Evolutionary conservation across 2,329 filamentous ascomycete genomes (phyloP).

Genomic region (Beauveria caledonica): DNA sequence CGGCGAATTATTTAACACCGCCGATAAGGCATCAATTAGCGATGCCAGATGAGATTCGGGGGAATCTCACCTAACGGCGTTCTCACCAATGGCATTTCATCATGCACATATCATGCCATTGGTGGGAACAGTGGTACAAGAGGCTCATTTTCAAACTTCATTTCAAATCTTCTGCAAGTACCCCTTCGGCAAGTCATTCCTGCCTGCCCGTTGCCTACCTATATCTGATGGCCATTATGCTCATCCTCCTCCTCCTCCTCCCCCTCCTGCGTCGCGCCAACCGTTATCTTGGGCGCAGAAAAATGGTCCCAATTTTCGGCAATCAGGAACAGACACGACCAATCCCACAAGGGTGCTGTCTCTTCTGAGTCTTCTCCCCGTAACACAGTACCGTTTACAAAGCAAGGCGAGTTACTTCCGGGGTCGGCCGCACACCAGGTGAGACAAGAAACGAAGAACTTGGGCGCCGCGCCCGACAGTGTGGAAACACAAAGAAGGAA

Average conservation of each 20-base stretch:
- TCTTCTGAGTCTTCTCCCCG: not conserved
- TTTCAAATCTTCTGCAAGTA: not conserved
- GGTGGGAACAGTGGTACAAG: not conserved
- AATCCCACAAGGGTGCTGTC: not conserved
- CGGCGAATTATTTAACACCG: not conserved
- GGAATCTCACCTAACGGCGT: not conserved
- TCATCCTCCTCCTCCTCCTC: not conserved
- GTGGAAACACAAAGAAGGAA: not conserved
- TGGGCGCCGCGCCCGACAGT: not conserved
- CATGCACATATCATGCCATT: not conserved
- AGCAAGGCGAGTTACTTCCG: no score
- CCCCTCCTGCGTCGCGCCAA: not conserved
- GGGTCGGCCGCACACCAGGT: not conserved
- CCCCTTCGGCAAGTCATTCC: not conserved
- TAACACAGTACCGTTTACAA: not conserved
- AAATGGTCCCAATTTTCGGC: not conserved
- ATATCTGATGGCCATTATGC: not conserved
- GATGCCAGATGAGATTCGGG: not conserved
- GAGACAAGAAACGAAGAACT: conserved; percentile 2
- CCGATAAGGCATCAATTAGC: not conserved
- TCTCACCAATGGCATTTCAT: not conserved
- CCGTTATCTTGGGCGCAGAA: not conserved
- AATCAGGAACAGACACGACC: not conserved
- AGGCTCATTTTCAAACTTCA: not conserved
- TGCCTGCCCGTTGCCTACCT: not conserved